phyloP scores from a whole-genome alignment of 768 basidiomycete genomes.

The Naganishia vaughanmartiniae region DNA sequence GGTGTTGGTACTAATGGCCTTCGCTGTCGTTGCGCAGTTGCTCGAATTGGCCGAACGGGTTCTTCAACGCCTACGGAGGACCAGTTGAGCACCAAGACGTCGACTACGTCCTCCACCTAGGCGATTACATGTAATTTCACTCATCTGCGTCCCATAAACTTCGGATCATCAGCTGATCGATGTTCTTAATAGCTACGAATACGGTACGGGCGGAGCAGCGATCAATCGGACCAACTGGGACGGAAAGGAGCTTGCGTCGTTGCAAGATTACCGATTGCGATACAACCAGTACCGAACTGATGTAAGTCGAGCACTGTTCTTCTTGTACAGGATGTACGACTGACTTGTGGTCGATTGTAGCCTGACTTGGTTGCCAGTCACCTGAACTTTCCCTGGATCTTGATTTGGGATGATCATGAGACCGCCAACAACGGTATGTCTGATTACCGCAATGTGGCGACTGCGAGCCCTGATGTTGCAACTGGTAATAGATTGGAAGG shows the following conservation, averaged over 20 bases:
- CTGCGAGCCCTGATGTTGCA: no score
- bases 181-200: conserved; percentile 36
- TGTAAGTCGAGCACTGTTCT: conserved; percentile 14
- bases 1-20: neutral
- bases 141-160: no score
- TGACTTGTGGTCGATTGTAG: conserved; percentile 4
- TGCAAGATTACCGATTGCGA: conserved; percentile 54
- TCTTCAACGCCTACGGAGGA: conserved; percentile 64
- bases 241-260: conserved; percentile 61
- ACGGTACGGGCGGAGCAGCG: conserved; percentile 51
- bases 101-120: conserved; percentile 60
- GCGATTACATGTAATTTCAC: conserved; percentile 54
- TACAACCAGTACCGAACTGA: conserved; percentile 60
- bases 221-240: conserved; percentile 58
- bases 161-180: neutral
- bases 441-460: neutral
- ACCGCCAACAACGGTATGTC: conserved; percentile 57
- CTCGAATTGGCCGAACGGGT: conserved; percentile 52
- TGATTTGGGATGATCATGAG: conserved; percentile 53
- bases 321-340: neutral
- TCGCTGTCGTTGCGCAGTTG: neutral
- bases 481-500: conserved; percentile 55
- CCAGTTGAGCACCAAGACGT: conserved; percentile 61
- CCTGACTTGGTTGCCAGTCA: conserved; percentile 57
- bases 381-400: conserved; percentile 60